A percentile compares a stretch with the other conserved stretches of the same genome.
Conservation (phyloP, 495 filamentous ascomycete species). For the Annulohypoxylon bovei region DNA sequence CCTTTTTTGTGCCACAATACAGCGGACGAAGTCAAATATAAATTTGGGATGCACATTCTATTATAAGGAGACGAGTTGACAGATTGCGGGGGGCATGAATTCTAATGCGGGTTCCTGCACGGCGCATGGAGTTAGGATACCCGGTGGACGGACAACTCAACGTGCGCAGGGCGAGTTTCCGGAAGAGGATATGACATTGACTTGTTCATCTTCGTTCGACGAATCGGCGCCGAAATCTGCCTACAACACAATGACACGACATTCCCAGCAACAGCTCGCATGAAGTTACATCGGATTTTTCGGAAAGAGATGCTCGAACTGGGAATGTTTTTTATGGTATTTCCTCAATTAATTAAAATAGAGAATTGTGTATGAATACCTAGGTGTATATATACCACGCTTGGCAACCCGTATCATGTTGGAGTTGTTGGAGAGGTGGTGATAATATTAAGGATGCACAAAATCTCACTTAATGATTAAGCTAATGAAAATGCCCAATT, state of each 20-base stretch:
- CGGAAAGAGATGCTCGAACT: slow-evolving; percentile 32
- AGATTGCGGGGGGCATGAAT: slow-evolving; percentile 9
- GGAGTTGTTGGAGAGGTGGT: background rate
- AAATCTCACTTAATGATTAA: background rate
- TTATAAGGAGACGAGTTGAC: slow-evolving; percentile 10
- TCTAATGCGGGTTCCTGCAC: slow-evolving; percentile 20
- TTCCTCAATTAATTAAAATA: background rate
- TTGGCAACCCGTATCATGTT: background rate
- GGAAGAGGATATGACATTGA: slow-evolving; percentile 1
- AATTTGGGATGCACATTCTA: background rate
- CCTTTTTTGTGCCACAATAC: background rate
- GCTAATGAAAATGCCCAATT: slow-evolving; percentile 29
- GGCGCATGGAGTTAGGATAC: background rate
- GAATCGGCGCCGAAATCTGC: slow-evolving; percentile 1
- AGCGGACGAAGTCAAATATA: slow-evolving; percentile 9
- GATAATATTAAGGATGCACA: background rate
- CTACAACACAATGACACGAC: slow-evolving; percentile 4
- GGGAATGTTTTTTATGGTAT: slow-evolving; percentile 20
- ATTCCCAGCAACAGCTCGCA: slow-evolving; percentile 9
- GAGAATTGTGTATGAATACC: background rate
- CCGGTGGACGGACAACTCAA: background rate
- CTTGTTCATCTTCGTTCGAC: background rate
- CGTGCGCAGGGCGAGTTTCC: background rate
- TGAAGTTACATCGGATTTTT: slow-evolving; percentile 34
- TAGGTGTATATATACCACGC: slow-evolving; percentile 6